These are phyloP conservation scores for Silene vulgaris DNA, from an alignment of 179 eudicot genomes.

Conservation along the genomic window DNA sequence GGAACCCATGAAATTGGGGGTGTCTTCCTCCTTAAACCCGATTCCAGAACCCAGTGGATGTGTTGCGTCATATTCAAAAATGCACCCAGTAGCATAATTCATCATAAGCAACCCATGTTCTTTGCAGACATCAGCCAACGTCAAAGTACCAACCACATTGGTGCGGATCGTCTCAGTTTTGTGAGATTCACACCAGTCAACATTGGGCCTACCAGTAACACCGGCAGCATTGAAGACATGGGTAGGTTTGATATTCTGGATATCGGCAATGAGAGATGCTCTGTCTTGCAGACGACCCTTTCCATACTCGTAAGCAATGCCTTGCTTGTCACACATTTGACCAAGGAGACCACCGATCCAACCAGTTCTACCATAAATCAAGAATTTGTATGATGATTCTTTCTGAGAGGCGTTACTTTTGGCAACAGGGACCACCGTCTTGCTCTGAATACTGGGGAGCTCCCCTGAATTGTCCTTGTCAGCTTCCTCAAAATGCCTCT, in stretches of 20 bases:
- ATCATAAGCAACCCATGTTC: constrained; percentile 74
- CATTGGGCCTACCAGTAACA: constrained; percentile 86
- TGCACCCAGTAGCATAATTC: constrained; percentile 88
- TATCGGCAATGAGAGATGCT: constrained; percentile 54
- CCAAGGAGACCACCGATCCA: constrained; percentile 93
- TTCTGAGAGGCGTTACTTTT: constrained; percentile 31
- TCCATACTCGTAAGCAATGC: constrained; percentile 75
- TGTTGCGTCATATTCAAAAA: constrained; percentile 70
- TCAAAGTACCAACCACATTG: constrained; percentile 82
- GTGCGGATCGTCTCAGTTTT: constrained; percentile 79
- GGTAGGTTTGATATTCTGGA: constrained; percentile 67
- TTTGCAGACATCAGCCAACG: constrained; percentile 72
- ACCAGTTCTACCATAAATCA: constrained; percentile 81
- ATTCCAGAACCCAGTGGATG: constrained; percentile 82
- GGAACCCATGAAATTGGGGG: constrained; percentile 73
- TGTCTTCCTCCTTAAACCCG: constrained; percentile 88
- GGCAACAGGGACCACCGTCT: constrained; percentile 40
- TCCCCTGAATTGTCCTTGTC: constrained; percentile 38
- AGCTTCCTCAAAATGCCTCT: constrained; percentile 48
- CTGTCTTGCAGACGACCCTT: constrained; percentile 77
- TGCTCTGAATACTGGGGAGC: constrained; percentile 28
- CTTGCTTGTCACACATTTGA: constrained; percentile 76
- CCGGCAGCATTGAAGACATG: constrained; percentile 96
- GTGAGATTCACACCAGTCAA: constrained; percentile 92
- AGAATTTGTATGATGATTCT: constrained; percentile 53